Evolutionary conservation across 2,329 filamentous ascomycete species (phyloP), one percentile per base, ranked within the genome.

Genomic region (Chalara sp.): DNA sequence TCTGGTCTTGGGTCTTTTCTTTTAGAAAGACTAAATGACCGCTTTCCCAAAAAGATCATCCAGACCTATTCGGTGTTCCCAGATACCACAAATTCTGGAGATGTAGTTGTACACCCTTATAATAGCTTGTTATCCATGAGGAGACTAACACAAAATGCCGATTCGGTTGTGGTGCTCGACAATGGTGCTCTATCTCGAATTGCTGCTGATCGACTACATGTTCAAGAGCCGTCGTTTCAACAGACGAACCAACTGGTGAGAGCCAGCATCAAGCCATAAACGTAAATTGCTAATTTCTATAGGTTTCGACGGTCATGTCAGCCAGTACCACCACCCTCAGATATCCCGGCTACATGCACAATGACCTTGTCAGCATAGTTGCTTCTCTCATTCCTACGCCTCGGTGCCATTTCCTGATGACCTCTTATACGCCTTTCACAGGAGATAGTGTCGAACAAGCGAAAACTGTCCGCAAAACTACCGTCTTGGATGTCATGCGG

Each of bases 281-380:
- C 42, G n/a, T 48, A 60, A 48, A 63, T 21, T 29, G 43, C 45
- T 45, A 51, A 42, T 56, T 8, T n/a, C 42, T n/a, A 46, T 13
- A 86, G 81, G 79, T 93, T 4, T 93, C 90, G 6, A 99, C 95
- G 1, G 95, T 99, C 68, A 99, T 99, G 93, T 96, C 91, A 35
- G 93, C 93, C 39, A 95, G 89, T 65, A 99, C 93, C 4, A 97
- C 92, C 7, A 96, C 95, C 2, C 81, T 99, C 47, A 82, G 93
- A 65, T 99, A 99, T 68, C 93, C 93, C 1, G 93, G 93, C 39
- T 99, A 99, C 72, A 99, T 99, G 93, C 93, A 99, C 76, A 99
- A 99, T 69, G 93, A 99, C 66, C 84, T 99, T 12, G 91, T 96
- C 65, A 93, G 92, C 69, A 97, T 99, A 62, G 80, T 99, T 52